Evolutionary conservation across 106 monocot species (phyloP).

Genomic region (Dioscorea zingiberensis): DNA sequence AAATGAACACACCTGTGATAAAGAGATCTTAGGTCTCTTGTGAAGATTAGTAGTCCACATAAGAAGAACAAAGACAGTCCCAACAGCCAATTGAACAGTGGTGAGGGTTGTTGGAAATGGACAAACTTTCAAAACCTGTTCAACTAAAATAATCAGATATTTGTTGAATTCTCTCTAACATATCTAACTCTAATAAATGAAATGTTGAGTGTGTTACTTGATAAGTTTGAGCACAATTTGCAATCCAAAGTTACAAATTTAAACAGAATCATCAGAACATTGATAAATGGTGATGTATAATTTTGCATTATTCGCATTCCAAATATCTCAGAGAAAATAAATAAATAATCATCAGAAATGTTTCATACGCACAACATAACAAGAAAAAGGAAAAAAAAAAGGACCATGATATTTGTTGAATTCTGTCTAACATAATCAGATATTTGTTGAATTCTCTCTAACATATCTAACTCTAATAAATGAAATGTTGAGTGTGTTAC

Average conservation of each 20-base stretch:
- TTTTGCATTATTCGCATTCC: too few relatives aligned
- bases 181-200: not conserved
- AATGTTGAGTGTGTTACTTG: not conserved
- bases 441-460: not conserved
- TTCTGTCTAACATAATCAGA: not conserved
- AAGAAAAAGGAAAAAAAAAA: too few relatives aligned
- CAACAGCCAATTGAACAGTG: constrained; percentile 46
- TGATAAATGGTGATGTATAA: not conserved
- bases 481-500: not conserved
- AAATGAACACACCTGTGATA: constrained; percentile 37
- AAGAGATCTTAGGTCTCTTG: constrained; percentile 40
- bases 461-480: not conserved
- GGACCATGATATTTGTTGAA: too few relatives aligned
- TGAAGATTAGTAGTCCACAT: constrained; percentile 55
- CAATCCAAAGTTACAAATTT: not conserved
- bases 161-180: not conserved
- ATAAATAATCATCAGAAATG: too few relatives aligned
- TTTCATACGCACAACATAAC: too few relatives aligned
- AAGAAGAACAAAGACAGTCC: constrained; percentile 39
- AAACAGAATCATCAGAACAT: not conserved
- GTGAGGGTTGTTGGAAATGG: constrained; percentile 54
- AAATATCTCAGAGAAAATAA: too few relatives aligned
- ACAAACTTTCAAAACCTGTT: constrained; percentile 56
- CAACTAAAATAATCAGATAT: not conserved
- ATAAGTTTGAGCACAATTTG: not conserved